phyloP scores from a whole-genome alignment of 148 eudicot genomes.

The Rheum nobile region DNA sequence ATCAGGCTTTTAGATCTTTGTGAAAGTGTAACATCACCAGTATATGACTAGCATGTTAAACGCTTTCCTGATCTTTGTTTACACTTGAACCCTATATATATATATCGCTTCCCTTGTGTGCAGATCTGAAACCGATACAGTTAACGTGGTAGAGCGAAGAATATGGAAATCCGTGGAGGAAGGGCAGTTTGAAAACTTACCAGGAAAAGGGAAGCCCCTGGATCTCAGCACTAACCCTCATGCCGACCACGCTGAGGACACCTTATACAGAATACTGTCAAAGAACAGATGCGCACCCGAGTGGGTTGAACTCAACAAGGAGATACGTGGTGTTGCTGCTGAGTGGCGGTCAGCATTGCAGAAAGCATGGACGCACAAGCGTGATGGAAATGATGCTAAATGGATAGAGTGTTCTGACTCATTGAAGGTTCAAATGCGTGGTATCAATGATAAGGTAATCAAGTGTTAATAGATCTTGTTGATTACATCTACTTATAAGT shows the following conservation, averaged over 20 bases:
- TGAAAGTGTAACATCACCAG: background rate
- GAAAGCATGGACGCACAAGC: slow-evolving; percentile 40
- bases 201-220: slow-evolving; percentile 85
- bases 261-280: slow-evolving; percentile 70
- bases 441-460: slow-evolving; percentile 72
- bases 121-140: slow-evolving; percentile 83
- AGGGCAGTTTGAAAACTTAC: slow-evolving; percentile 78
- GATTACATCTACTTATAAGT: background rate
- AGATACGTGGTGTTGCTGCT: slow-evolving; percentile 40
- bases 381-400: slow-evolving; percentile 27
- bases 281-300: slow-evolving; percentile 79
- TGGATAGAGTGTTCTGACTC: slow-evolving; percentile 55
- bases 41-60: background rate
- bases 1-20: background rate
- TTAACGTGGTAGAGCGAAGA: slow-evolving; percentile 71
- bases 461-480: background rate
- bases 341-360: slow-evolving; percentile 55
- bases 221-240: slow-evolving; percentile 64
- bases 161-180: slow-evolving; percentile 93
- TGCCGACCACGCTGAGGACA: slow-evolving; percentile 86
- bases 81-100: background rate
- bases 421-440: slow-evolving; percentile 39
- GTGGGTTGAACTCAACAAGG: slow-evolving; percentile 90
- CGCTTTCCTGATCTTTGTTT: background rate
- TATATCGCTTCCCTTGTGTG: background rate